Evolutionary conservation across 2,329 filamentous ascomycete genomes (phyloP).

Genomic region (Erysiphe pulchra): DNA sequence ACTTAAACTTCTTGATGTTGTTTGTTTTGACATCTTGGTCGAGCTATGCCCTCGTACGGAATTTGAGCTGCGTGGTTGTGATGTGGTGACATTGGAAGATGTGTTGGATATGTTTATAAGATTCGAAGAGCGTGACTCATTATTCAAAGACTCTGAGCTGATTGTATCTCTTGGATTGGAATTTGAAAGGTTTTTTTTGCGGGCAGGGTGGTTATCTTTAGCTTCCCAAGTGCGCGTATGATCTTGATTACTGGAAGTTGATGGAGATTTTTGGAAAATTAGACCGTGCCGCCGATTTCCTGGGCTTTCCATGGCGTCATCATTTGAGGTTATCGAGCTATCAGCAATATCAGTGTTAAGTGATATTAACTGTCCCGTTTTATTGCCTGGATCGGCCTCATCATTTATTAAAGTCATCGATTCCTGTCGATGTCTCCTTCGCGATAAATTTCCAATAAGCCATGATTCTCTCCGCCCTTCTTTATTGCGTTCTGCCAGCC

Average conservation of each 20-base stretch:
- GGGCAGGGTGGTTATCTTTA: neutral
- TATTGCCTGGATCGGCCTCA: neutral
- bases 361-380: neutral
- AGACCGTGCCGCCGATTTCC: neutral
- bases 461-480: neutral
- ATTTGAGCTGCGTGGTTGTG: neutral
- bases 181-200: neutral
- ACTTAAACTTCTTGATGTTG: slow-evolving; percentile 30
- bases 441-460: neutral
- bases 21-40: slow-evolving; percentile 27
- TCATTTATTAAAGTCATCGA: neutral
- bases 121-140: neutral
- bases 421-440: neutral
- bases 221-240: neutral
- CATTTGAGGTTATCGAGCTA: neutral
- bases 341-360: neutral
- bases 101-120: neutral
- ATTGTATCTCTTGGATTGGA: neutral
- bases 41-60: slow-evolving; percentile 19
- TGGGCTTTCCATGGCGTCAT: neutral
- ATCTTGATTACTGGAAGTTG: neutral
- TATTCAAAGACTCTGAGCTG: neutral
- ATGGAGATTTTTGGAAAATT: neutral
- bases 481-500: neutral
- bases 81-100: neutral